Base-by-base conservation (phyloP, 192 early-diverging fungal genomes). In the Chytriomyces sp. region DNA sequence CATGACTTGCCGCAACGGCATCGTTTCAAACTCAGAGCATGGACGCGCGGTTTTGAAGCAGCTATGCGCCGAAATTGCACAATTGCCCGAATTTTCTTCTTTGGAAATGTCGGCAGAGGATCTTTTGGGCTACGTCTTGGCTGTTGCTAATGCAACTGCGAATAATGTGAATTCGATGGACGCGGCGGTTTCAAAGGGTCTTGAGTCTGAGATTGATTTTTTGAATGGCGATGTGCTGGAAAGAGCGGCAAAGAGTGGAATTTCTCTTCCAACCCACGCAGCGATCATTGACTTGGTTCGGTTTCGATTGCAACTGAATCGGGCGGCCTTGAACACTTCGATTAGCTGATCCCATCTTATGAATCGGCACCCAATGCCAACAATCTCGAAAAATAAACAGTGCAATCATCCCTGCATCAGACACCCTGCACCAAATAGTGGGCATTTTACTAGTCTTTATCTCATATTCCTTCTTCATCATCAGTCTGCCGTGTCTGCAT, bases 141-240 rank as follows among this genome's bases (percentile, higher is more conserved):
- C 13, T 9, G 76, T 81, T 13, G 75, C 79, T 5, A 46, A 64
- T 6, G 61, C 60, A n/a, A 81, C 79, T 18, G 35, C 45, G 24
- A 7, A 6, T 7, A 81, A 81, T 67, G 49, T 71, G 0, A 81
- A 78, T 67, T 72, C 68, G 16, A 81, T 81, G 79, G 74, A 71
- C 57, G 79, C 69, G 24, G 76, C 49, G 46, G 50, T 81, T 35
- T 23, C 6, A 3, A 11, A 18, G 11, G 79, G 75, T 24, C 6
- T 26, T 24, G 64, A 77, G 23, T 72, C 70, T 11, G 79, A 81
- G 76, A 63, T 78, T 6, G 68, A 71, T 18, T 78, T 49, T 50
- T 61, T 81, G 26, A 61, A 68, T 28, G 79, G 79, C 13, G 18
- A 78, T 62, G 20, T 81, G n/a, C 13, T 81, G 50, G 26, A 50